Conservation (phyloP, 805 yeast genomes). For the Suhomyces sp. region DNA sequence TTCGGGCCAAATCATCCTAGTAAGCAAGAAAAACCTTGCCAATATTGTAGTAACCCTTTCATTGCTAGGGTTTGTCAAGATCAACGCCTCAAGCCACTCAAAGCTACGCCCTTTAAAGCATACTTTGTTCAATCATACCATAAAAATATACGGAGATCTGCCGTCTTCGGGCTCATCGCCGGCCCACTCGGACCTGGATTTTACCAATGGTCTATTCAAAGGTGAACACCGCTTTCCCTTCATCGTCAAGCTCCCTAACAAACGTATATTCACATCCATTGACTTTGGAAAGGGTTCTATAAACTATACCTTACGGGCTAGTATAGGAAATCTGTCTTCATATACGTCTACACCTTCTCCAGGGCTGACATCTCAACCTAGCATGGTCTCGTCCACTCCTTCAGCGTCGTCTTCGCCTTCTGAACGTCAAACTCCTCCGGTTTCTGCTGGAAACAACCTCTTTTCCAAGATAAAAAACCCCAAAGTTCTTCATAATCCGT, state of each 20-base stretch:
- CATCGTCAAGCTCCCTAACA: conserved; percentile 73
- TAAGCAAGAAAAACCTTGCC: conserved; percentile 52
- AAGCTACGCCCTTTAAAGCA: conserved; percentile 52
- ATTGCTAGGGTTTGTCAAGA: conserved; percentile 54
- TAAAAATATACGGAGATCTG: conserved; percentile 51
- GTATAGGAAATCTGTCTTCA: conserved; percentile 26
- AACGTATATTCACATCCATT: conserved; percentile 68
- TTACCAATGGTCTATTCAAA: conserved; percentile 53
- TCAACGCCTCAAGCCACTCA: conserved; percentile 51
- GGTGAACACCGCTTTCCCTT: conserved; percentile 92
- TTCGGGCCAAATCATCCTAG: conserved; percentile 58
- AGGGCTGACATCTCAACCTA: background rate
- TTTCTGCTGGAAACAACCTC: background rate
- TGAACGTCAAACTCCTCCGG: background rate
- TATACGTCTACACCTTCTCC: conserved; percentile 3
- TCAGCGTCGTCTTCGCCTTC: background rate
- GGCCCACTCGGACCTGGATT: conserved; percentile 8
- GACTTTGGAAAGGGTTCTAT: conserved; percentile 87
- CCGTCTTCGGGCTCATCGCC: conserved; percentile 1
- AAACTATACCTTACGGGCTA: conserved; percentile 57
- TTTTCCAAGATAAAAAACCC: conserved; percentile 4
- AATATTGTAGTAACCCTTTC: conserved; percentile 54
- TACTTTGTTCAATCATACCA: conserved; percentile 55
- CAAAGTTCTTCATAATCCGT: conserved; percentile 5
- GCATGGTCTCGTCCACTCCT: background rate